These are phyloP conservation scores for Dactylellina drechsleri DNA, from an alignment of 2,329 filamentous ascomycete genomes.

Conservation along the genomic window DNA sequence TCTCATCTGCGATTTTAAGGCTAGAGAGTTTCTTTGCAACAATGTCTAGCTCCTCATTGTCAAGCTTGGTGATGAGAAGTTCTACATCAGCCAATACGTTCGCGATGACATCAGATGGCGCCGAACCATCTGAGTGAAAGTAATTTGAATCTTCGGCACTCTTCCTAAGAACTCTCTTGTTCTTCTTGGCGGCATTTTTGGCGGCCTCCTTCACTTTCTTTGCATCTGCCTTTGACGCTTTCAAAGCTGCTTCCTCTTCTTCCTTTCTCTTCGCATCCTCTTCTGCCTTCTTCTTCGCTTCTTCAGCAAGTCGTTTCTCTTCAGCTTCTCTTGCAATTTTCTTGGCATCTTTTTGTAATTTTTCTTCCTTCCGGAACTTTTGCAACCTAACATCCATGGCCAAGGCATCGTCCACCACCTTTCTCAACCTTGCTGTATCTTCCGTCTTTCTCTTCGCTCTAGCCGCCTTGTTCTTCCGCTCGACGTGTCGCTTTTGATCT, in stretches of 20 bases:
- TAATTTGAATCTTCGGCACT: slow-evolving; percentile 98
- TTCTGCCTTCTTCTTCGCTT: slow-evolving; percentile 82
- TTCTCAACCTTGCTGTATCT: slow-evolving; percentile 89
- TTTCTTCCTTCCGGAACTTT: slow-evolving; percentile 91
- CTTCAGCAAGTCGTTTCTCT: slow-evolving; percentile 85
- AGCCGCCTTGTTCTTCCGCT: slow-evolving; percentile 97
- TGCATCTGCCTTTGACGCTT: slow-evolving; percentile 79
- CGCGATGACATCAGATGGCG: slow-evolving; percentile 81
- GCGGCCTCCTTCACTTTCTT: slow-evolving; percentile 99
- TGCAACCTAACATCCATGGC: slow-evolving; percentile 94
- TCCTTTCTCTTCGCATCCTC: slow-evolving; percentile 82
- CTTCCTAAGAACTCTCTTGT: slow-evolving; percentile 94
- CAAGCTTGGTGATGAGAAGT: slow-evolving; percentile 84
- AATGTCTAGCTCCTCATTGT: slow-evolving; percentile 86
- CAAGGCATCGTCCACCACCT: slow-evolving; percentile 86
- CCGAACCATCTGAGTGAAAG: slow-evolving; percentile 77
- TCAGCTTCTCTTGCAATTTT: slow-evolving; percentile 88
- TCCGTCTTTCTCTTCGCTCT: slow-evolving; percentile 99
- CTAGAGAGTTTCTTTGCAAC: slow-evolving; percentile 81
- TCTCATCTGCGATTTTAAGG: slow-evolving; percentile 80
- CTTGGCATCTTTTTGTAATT: slow-evolving; percentile 96
- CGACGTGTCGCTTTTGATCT: slow-evolving; percentile 97
- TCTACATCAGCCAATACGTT: slow-evolving; percentile 86
- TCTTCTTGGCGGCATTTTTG: slow-evolving; percentile 99
- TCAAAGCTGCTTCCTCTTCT: slow-evolving; percentile 86